Base-by-base conservation (phyloP, 331 rosid genomes). In the Acacia pycnantha region DNA sequence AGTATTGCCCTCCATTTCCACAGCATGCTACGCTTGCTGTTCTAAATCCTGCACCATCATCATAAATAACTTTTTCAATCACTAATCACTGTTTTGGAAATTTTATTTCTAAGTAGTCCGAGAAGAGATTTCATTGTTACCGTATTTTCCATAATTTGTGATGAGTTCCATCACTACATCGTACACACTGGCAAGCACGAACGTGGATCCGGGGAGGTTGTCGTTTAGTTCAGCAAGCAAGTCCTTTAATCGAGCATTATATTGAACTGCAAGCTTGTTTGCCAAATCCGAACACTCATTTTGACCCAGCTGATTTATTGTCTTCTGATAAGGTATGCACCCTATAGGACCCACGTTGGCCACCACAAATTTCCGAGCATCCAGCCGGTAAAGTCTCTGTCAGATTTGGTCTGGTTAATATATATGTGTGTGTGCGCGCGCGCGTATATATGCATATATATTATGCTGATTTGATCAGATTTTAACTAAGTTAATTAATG, bases 331-430 rank as follows among this genome's bases (percentile, higher is more conserved):
- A 3, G 99, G 99, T 68, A 95, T 95, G 87, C 99, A 95, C 0
- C 99, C 99, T 73, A 95, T 84, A 29, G 99, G 99, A 4, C 98
- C 99, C 33, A 95, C 97, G n/a, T 92, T 95, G 16, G 89, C 94
- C 33, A 95, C 83, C 40, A 95, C 95, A 80, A 95, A 93, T 74
- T 92, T 95, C 35, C 98, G 71, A 35, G 87, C 99, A 89, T 94
- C 99, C 88, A 95, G 41, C 81, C 78, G 35, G 81, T 93, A 95
- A 5, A 95, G 87, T 82, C 94, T 92, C 99, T 93, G 92, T 33
- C 77, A 54, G 77, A 80, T 67, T 64, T 40, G 24, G 46, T 44
- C 24, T 13, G 22, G 48, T 70, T 24, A 70, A 15, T 50, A 50
- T 50, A 50, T 31, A 33, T 33, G 31, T 29, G 31, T 29, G 2